Evolutionary conservation across 2,329 filamentous ascomycete species (phyloP).

Genomic region (Arachnopeziza araneosa): DNA sequence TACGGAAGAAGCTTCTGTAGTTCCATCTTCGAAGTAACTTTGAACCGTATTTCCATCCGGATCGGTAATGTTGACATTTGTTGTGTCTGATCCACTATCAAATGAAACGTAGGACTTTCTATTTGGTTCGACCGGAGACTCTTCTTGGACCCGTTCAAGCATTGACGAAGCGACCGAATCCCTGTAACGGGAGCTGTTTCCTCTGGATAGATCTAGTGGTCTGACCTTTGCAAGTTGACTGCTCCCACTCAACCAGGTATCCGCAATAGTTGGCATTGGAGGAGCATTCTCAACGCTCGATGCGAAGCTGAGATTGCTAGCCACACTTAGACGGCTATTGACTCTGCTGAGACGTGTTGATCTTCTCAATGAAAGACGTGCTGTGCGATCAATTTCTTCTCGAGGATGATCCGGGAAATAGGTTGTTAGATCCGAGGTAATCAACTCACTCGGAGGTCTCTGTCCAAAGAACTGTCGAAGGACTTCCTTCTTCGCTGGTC

Average conservation of each 20-base stretch:
- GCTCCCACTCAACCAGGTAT: constrained; percentile 74
- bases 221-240: constrained; percentile 47
- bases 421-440: constrained; percentile 90
- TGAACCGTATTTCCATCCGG: constrained; percentile 67
- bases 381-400: constrained; percentile 92
- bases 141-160: constrained; percentile 85
- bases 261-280: constrained; percentile 90
- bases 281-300: constrained; percentile 91
- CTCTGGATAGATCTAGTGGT: constrained; percentile 38
- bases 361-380: constrained; percentile 83
- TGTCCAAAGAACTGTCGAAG: constrained; percentile 84
- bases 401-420: constrained; percentile 96
- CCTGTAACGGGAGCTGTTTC: constrained; percentile 53
- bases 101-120: constrained; percentile 91
- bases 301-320: constrained; percentile 87
- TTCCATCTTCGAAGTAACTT: constrained; percentile 81
- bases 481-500: constrained; percentile 46
- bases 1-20: constrained; percentile 66
- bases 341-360: constrained; percentile 89
- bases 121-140: constrained; percentile 76
- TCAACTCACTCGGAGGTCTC: constrained; percentile 91
- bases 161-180: constrained; percentile 87
- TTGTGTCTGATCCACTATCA: constrained; percentile 67
- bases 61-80: constrained; percentile 68
- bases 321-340: constrained; percentile 87